These are phyloP conservation scores for Raffaelea deltoideospora DNA, from an alignment of 2,329 filamentous ascomycete species.

Conservation along the genomic window DNA sequence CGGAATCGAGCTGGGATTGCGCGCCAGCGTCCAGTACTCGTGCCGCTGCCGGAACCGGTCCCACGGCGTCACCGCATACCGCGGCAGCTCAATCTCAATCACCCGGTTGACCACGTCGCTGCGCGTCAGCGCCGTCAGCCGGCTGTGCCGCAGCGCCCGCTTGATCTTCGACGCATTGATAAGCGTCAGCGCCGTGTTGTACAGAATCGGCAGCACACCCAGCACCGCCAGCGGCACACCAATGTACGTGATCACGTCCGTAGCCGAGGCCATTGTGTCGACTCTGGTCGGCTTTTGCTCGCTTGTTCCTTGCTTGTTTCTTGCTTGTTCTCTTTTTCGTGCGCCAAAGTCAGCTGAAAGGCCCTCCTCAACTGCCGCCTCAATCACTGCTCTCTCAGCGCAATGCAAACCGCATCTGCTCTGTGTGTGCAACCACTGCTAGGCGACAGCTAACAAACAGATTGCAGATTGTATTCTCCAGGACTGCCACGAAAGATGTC, in stretches of 20 bases:
- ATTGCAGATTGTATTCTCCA: too few relatives aligned
- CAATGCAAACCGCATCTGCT: too few relatives aligned
- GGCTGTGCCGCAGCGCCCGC: slow-evolving; percentile 39
- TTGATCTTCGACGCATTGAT: slow-evolving; percentile 44
- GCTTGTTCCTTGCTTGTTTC: too few relatives aligned
- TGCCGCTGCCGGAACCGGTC: slow-evolving; percentile 36
- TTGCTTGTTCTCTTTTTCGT: too few relatives aligned
- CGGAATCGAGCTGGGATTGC: slow-evolving; percentile 34
- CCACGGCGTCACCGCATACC: slow-evolving; percentile 46
- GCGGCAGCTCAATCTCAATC: slow-evolving; percentile 50
- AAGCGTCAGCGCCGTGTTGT: slow-evolving; percentile 47
- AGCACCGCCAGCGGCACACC: slow-evolving; percentile 20
- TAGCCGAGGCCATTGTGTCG: slow-evolving; percentile 12
- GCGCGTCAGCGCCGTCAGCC: slow-evolving; percentile 43
- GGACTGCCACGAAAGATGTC: too few relatives aligned
- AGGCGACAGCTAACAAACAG: too few relatives aligned
- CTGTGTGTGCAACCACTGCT: too few relatives aligned
- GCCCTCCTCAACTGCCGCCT: too few relatives aligned
- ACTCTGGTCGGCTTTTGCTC: too few relatives aligned
- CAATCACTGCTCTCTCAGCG: too few relatives aligned
- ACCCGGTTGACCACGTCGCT: slow-evolving; percentile 50
- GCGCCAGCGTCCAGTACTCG: slow-evolving; percentile 43
- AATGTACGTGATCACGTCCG: slow-evolving; percentile 20
- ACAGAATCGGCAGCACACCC: slow-evolving; percentile 45
- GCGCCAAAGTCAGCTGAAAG: too few relatives aligned